Evolutionary conservation across 441 rosid species (phyloP).

Genomic region (Erodium texanum): DNA sequence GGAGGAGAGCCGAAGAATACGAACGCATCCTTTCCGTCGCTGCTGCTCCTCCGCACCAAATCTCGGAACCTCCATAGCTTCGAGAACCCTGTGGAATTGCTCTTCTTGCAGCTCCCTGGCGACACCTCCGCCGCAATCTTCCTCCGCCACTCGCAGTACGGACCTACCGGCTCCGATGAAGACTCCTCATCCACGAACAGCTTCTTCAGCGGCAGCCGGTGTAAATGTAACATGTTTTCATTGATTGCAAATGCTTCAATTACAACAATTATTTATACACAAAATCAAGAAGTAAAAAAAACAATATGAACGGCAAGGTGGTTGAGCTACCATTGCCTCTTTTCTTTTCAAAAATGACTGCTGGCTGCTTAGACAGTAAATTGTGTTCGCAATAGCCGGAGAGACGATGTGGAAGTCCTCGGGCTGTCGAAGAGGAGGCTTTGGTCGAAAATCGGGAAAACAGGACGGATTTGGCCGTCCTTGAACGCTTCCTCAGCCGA

Average conservation of each 20-base stretch:
- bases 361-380: too few species aligned
- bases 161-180: too few species aligned
- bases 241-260: too few species aligned
- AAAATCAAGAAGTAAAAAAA: too few species aligned
- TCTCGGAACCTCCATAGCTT: constrained; percentile 71
- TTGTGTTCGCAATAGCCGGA: too few species aligned
- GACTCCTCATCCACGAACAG: constrained; percentile 43
- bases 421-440: constrained; percentile 30
- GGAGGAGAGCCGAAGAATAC: constrained; percentile 28
- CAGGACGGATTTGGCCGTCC: constrained; percentile 69
- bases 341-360: too few species aligned
- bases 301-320: too few species aligned
- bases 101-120: constrained; percentile 47
- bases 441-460: constrained; percentile 57
- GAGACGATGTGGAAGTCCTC: not conserved
- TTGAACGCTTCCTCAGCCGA: constrained; percentile 61
- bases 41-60: constrained; percentile 43
- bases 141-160: constrained; percentile 55
- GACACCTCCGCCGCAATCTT: constrained; percentile 38
- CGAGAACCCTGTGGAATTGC: constrained; percentile 80
- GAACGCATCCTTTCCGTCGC: constrained; percentile 76
- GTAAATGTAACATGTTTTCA: too few species aligned
- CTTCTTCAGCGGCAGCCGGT: constrained; percentile 44
- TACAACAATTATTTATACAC: too few species aligned
- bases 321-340: too few species aligned